Conservation (phyloP, 2,329 filamentous ascomycete genomes). For the Trichoderma harzianum region DNA sequence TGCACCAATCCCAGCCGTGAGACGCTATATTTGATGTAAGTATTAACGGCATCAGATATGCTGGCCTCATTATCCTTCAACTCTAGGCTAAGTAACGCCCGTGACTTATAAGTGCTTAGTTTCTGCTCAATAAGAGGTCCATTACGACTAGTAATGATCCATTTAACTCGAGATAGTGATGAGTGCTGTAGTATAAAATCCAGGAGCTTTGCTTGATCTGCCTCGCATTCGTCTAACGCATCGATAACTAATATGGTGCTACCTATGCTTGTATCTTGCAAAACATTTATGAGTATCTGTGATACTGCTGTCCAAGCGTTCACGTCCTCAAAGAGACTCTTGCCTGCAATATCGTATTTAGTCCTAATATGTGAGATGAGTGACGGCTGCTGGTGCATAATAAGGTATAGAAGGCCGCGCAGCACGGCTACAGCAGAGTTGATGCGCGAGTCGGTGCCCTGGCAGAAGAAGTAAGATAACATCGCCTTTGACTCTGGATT, state of each 20-base stretch:
- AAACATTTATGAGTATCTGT: slow-evolving; percentile 33
- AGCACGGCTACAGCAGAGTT: slow-evolving; percentile 41
- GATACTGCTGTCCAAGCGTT: slow-evolving; percentile 38
- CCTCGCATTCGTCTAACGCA: not conserved
- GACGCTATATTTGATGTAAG: not conserved
- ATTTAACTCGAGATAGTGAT: not conserved
- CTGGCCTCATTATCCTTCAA: not conserved
- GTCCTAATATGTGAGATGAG: slow-evolving; percentile 36
- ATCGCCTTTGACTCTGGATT: not conserved
- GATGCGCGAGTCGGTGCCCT: slow-evolving; percentile 27
- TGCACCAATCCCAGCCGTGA: not conserved
- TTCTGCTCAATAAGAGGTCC: not conserved
- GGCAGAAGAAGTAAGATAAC: slow-evolving; percentile 18
- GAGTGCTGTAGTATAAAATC: not conserved
- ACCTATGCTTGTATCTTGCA: slow-evolving; percentile 34
- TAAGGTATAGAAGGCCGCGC: slow-evolving; percentile 40
- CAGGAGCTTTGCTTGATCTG: not conserved
- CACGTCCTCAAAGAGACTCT: slow-evolving; percentile 37
- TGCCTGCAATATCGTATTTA: slow-evolving; percentile 24
- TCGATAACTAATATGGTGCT: not conserved
- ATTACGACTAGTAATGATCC: not conserved
- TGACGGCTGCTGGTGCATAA: slow-evolving; percentile 33
- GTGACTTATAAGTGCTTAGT: not conserved
- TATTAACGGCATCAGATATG: not conserved
- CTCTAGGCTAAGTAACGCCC: not conserved